Percentiles rank a stretch among this genome's conserved stretches.
phyloP scores from a whole-genome alignment of 78 protist genomes.

The Cyanophora paradoxa region DNA sequence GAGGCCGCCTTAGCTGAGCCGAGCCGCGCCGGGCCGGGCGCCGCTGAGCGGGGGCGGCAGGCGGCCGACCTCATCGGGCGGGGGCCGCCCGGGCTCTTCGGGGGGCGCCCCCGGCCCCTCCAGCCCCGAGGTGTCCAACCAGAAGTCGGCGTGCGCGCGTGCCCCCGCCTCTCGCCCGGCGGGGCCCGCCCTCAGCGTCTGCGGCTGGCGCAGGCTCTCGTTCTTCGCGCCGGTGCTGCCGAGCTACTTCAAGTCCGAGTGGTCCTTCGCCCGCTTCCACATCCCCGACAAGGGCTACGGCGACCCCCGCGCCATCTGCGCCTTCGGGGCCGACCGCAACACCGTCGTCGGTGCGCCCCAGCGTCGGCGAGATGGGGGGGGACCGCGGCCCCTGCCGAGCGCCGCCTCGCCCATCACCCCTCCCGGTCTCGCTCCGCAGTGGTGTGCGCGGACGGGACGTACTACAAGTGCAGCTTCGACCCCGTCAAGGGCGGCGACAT shows the following conservation, averaged over 20 bases:
- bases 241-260: constrained; percentile 80
- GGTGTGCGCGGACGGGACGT: constrained; percentile 6
- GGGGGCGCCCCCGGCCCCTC: neutral
- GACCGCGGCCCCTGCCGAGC: too few relatives aligned
- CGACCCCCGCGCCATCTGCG: constrained; percentile 51
- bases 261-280: constrained; percentile 85
- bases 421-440: too few relatives aligned
- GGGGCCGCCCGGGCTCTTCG: neutral
- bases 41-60: too few relatives aligned
- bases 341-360: constrained; percentile 67
- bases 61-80: neutral
- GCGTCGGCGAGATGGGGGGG: too few relatives aligned
- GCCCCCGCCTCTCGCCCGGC: neutral
- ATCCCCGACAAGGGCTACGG: constrained; percentile 53
- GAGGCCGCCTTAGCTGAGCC: too few relatives aligned
- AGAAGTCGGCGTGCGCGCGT: too few relatives aligned
- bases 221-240: neutral
- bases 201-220: neutral
- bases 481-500: too few relatives aligned
- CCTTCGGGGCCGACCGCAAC: constrained; percentile 68
- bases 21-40: too few relatives aligned
- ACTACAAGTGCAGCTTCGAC: too few relatives aligned
- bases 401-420: too few relatives aligned
- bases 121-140: too few relatives aligned
- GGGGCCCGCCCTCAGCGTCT: neutral